Conservation (phyloP, 2,329 filamentous ascomycete species). For the Aspergillus flavus region DNA sequence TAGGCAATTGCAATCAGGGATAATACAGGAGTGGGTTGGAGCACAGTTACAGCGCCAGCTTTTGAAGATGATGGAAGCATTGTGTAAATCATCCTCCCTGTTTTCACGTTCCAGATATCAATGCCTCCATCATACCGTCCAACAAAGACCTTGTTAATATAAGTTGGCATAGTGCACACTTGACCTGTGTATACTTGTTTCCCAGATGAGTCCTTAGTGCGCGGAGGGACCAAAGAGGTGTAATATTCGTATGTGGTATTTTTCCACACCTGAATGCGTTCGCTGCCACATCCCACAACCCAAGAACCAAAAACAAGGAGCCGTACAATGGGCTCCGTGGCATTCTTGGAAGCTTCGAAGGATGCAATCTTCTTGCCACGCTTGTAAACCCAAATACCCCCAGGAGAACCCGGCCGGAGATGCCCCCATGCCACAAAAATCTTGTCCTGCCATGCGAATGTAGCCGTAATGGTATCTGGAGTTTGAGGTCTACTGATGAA, state of each 20-base stretch:
- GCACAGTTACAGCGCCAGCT: constrained; percentile 79
- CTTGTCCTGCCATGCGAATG: constrained; percentile 81
- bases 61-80: constrained; percentile 74
- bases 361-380: constrained; percentile 82
- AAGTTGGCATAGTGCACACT: constrained; percentile 87
- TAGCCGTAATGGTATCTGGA: constrained; percentile 81
- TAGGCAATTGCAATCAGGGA: constrained; percentile 89
- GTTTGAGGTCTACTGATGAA: constrained; percentile 93
- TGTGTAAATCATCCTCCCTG: constrained; percentile 86
- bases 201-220: constrained; percentile 58
- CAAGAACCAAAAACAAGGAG: constrained; percentile 86
- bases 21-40: constrained; percentile 81
- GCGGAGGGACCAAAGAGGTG: constrained; percentile 70
- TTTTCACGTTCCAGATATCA: constrained; percentile 97
- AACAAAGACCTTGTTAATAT: constrained; percentile 92
- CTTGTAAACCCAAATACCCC: constrained; percentile 89
- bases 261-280: constrained; percentile 87
- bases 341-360: constrained; percentile 65
- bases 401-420: constrained; percentile 32
- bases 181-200: constrained; percentile 74
- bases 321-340: constrained; percentile 72
- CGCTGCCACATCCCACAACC: constrained; percentile 78
- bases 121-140: constrained; percentile 85
- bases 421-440: constrained; percentile 90
- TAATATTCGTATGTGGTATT: constrained; percentile 82